Base-by-base conservation (phyloP, 352 stramenopile genomes). In the Globisporangium apiculatum region DNA sequence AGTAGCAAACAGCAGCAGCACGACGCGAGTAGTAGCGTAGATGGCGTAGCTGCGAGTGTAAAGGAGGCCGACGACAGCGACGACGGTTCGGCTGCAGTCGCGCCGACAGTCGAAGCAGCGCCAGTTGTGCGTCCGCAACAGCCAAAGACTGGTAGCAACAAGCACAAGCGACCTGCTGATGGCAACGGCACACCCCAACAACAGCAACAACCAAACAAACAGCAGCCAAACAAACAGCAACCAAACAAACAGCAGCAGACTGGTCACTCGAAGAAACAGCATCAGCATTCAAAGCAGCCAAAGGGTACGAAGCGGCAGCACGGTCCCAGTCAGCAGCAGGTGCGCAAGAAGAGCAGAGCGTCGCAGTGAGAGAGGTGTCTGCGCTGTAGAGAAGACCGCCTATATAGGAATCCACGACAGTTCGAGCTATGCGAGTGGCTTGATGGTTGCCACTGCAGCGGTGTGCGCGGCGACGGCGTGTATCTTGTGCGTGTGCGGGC, bases 271-370 rank as follows among this genome's bases (percentile, higher is more conserved):
- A 53, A 53, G 15, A 48, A 48, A 17, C 40, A 15, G 14, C 43
- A 4, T 7, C 10, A 48, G 10, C 43, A 48, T 3, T 12, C 11
- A 7, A 15, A 48, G 47, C 54, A 64, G 45, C 58, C 47, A 41
- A 57, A 58, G 14, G 36, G 38, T 8, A 35, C 50, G 15, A 58
- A 58, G n/a, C 46, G 51, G 53, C 41, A 45, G 41, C 41, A 14
- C 42, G n/a, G n/a, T 11, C 42, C 12, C 42, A 46, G 41, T 46
- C 24, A 51, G 47, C 17, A 51, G 47, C 17, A 51, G 47, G 1
- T 31, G 24, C 24, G 3, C 24, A 51, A 11, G 5, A 37, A 51
- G 47, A 51, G 24, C 24, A 31, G 24, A 31, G 24, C 24, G 24
- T 31, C 24, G 24, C 24, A 31, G 24, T 31, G 24, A 31, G 24